Conservation (phyloP, 306 rosid species). For the Cicer yamashitae region DNA sequence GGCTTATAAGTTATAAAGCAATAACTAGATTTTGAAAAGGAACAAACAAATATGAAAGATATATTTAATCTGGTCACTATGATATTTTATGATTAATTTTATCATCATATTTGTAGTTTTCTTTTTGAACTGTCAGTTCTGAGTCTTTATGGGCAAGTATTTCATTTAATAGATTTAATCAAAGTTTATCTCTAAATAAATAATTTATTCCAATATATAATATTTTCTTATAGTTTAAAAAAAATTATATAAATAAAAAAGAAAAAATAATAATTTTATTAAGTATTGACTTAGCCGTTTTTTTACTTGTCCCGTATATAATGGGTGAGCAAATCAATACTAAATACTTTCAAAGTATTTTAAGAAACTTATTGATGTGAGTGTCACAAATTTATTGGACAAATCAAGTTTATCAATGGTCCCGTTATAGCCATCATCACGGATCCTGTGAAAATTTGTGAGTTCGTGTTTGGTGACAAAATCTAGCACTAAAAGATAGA, state of each 20-base stretch:
- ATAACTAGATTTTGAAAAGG: neutral
- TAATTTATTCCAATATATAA: neutral
- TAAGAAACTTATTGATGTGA: neutral
- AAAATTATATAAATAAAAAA: too few relatives aligned
- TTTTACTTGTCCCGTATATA: too few relatives aligned
- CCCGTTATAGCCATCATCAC: neutral
- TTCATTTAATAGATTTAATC: neutral
- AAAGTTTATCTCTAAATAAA: neutral
- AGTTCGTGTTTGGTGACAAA: neutral
- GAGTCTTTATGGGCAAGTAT: neutral
- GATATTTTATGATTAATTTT: neutral
- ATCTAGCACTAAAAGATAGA: neutral
- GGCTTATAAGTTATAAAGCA: neutral
- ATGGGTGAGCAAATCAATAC: too few relatives aligned
- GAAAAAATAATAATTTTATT: too few relatives aligned
- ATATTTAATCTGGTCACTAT: neutral
- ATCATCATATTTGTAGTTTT: neutral
- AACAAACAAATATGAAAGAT: neutral
- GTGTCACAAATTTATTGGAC: slow-evolving; percentile 3
- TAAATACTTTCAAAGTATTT: neutral
- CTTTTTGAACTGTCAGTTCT: neutral
- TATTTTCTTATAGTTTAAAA: too few relatives aligned
- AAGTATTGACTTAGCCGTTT: too few relatives aligned
- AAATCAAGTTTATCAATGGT: neutral
- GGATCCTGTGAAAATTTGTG: neutral